phyloP scores from a whole-genome alignment of 441 rosid species.

The Corymbia citriodora region DNA sequence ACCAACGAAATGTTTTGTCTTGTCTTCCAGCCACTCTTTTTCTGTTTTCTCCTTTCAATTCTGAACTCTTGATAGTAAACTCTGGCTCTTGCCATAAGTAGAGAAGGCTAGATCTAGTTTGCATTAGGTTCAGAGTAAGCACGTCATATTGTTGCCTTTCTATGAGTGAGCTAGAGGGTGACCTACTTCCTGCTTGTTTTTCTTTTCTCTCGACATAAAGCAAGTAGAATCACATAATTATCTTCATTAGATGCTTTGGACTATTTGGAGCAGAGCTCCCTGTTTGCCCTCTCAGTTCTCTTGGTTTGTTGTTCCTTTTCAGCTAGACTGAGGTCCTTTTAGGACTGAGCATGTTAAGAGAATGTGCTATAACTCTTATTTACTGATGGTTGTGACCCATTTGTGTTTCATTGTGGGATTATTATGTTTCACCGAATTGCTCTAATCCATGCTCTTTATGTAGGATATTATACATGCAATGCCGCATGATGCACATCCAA shows the following conservation, averaged over 20 bases:
- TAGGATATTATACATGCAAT: conserved; percentile 90
- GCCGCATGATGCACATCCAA: conserved; percentile 99
- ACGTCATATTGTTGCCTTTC: background rate
- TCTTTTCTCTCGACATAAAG: background rate
- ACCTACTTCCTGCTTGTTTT: background rate
- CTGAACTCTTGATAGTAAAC: background rate
- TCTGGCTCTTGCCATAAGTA: background rate
- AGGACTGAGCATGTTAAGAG: background rate
- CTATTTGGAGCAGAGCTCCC: background rate
- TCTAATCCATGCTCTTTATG: conserved; percentile 6
- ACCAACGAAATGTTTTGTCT: background rate
- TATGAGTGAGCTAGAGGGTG: background rate
- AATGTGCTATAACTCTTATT: background rate
- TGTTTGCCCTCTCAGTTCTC: background rate
- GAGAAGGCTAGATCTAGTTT: background rate
- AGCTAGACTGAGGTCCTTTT: background rate
- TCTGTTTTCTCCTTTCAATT: background rate
- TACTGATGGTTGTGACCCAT: background rate
- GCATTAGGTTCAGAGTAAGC: background rate
- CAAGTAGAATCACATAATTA: background rate
- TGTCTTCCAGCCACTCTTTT: background rate
- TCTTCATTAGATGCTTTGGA: background rate
- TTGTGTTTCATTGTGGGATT: background rate
- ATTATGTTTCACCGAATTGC: background rate
- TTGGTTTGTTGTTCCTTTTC: background rate